Evolutionary conservation across 2,329 filamentous ascomycete species (phyloP), one percentile per base, ranked within the genome.

Genomic region (Phyllosticta paracitricarpa): DNA sequence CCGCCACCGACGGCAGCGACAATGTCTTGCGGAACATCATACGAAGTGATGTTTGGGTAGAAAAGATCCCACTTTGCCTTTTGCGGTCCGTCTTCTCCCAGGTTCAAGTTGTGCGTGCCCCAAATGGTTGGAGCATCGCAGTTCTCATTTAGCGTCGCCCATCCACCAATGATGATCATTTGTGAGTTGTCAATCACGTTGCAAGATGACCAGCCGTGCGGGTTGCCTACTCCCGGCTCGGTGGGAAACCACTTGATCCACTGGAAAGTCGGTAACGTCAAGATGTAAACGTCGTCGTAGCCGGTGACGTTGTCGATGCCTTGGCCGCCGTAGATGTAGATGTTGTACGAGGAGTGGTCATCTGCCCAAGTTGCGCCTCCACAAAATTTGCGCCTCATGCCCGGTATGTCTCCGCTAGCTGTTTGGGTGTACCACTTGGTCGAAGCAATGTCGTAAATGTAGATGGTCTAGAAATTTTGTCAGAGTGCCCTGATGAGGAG

Each of bases 91-190:
- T 80, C 78, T 59, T 78, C 73, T 24, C 82, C 79, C 25, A 84
- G 70, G 65, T 84, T 79, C 62, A 82, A 71, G 63, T 82, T 81
- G 69, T 86, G 83, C 10, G 79, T 79, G 4, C 81, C 83, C 75
- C 79, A 83, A 25, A 79, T 75, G 12, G 73, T 72, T 1, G 76
- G 75, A n/a, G 74, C 73, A 66, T 87, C 84, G 66, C 84, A 87
- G 5, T 73, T 66, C 40, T 77, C 70, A 10, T 68, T 72, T 8
- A 75, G 66, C 0, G 83, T 79, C 63, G 85, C 84, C 54, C 77
- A 79, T 19, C 85, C 85, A 24, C 85, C 84, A 40, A 86, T 81
- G 55, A 87, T 77, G 25, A 87, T 71, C 81, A 87, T 86, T 69
- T 87, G 84, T 4, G 79, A 76, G 54, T 75, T 72, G 59, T 79